Conservation (phyloP, 768 basidiomycete genomes). For the Lactifluus pinguis region DNA sequence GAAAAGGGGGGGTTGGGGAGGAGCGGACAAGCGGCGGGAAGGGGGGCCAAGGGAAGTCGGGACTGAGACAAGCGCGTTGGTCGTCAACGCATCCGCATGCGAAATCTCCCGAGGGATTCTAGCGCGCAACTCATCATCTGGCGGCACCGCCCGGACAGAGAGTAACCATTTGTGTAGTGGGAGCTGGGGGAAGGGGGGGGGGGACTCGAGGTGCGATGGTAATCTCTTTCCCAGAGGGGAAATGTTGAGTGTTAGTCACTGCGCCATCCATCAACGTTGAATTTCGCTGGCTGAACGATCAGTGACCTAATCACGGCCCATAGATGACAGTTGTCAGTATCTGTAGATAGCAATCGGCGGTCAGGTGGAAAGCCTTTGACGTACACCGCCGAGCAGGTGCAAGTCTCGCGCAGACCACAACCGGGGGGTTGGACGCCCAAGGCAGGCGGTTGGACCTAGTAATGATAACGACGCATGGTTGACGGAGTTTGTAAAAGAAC, state of each 20-base stretch:
- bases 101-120: background rate
- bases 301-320: background rate
- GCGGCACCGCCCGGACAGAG: conserved; percentile 1
- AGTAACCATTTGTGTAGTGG: background rate
- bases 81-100: background rate
- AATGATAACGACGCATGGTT: conserved; percentile 11
- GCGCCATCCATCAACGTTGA: background rate
- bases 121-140: background rate
- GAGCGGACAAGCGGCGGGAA: background rate
- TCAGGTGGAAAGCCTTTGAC: conserved; percentile 2
- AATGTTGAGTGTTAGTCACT: background rate
- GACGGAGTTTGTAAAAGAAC: conserved; percentile 1
- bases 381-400: conserved; percentile 1
- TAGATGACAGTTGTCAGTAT: background rate
- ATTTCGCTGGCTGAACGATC: background rate
- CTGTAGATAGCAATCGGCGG: background rate
- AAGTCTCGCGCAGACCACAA: background rate
- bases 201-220: background rate
- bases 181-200: no score
- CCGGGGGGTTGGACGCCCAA: background rate
- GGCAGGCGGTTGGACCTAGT: background rate
- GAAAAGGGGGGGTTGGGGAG: background rate
- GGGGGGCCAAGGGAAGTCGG: background rate
- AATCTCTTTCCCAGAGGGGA: background rate
- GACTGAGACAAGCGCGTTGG: background rate